Base-by-base conservation (phyloP, 2,329 filamentous ascomycete species). In the Arthrobotrys sphaeroides region DNA sequence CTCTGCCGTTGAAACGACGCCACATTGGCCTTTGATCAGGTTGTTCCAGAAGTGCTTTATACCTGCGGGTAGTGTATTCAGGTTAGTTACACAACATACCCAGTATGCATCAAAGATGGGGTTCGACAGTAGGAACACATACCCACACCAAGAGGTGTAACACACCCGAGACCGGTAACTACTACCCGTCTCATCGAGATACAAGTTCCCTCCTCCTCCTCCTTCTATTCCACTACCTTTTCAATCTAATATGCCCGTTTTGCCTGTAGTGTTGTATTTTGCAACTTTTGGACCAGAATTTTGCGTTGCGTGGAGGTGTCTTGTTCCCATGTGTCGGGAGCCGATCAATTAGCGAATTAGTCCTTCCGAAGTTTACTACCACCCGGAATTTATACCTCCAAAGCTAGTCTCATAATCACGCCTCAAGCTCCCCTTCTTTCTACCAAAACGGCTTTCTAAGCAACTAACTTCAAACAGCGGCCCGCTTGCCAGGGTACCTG, bases 71-170 rank as follows among this genome's bases (percentile, higher is more conserved):
- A 64, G 33, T 20, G 20, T 3, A 9, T n/a, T 18, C 12, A 18
- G 16, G 42, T 22, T 31, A 2, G 47, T 9, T 31, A 4, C 31
- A 33, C 5, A 18, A 10, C 4, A 9, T 18, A 24, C 13, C 13
- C 9, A 10, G n/a, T 3, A 40, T 77, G 49, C 64, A 53, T 40
- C 24, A 12, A 12, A 18, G 42, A 16, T 33, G 6, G 26, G 16
- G n/a, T n/a, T n/a, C n/a, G n/a, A n/a, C n/a, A n/a, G n/a, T n/a
- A 40, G 55, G 16, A n/a, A 33, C n/a, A 59, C 82, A 77, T 81
- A 89, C 88, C 93, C 72, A 96, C 89, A 77, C 92, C 94, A 24
- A 97, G 85, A 72, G 94, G 94, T 78, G 91, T 93, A 79, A 95
- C 87, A 81, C 91, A 91, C 77, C 92, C 92, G 57, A 95, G 85